A percentile compares a stretch with the other conserved stretches of the same genome.
These are phyloP conservation scores for Lachnellula cervina DNA, from an alignment of 2,329 filamentous ascomycete species.

Conservation along the genomic window DNA sequence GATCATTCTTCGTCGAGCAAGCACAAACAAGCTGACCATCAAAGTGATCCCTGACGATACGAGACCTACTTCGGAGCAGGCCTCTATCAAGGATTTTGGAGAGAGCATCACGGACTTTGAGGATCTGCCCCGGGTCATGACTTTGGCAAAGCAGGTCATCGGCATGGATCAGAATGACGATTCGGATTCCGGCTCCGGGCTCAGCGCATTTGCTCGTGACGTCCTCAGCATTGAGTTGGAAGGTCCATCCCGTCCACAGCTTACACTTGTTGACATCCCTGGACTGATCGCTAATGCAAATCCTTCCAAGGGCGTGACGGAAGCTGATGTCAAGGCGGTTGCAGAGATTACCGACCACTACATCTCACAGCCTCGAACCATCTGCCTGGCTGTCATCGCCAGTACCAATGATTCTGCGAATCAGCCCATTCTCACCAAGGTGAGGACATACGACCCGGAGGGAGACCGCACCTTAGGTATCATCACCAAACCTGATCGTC, in stretches of 20 bases:
- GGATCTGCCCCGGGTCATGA: slow-evolving; percentile 1
- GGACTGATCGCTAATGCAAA: slow-evolving; percentile 47
- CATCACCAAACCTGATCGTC: slow-evolving; percentile 55
- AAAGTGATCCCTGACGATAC: slow-evolving; percentile 11
- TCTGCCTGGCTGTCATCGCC: slow-evolving; percentile 35
- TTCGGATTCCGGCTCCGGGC: slow-evolving; percentile 1
- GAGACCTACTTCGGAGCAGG: slow-evolving; percentile 11
- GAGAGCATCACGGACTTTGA: slow-evolving; percentile 9
- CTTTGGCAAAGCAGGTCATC: slow-evolving; percentile 11
- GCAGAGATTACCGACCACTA: slow-evolving; percentile 43
- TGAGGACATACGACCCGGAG: slow-evolving; percentile 7
- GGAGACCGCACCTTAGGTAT: slow-evolving; percentile 23
- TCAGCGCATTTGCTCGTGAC: slow-evolving; percentile 22
- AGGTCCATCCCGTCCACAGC: slow-evolving; percentile 38
- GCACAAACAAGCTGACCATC: not conserved
- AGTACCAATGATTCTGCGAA: slow-evolving; percentile 1
- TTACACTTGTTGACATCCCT: slow-evolving; percentile 56
- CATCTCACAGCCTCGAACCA: slow-evolving; percentile 47
- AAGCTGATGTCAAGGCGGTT: slow-evolving; percentile 41
- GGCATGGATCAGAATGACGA: slow-evolving; percentile 11
- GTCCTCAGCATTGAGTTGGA: slow-evolving; percentile 12
- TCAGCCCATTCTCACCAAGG: slow-evolving; percentile 1
- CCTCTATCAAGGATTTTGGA: slow-evolving; percentile 6
- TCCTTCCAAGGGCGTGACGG: slow-evolving; percentile 36
- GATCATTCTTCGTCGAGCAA: slow-evolving; percentile 23